Conservation (phyloP, 2,329 filamentous ascomycete species). For the Metarhizium anisopliae region DNA sequence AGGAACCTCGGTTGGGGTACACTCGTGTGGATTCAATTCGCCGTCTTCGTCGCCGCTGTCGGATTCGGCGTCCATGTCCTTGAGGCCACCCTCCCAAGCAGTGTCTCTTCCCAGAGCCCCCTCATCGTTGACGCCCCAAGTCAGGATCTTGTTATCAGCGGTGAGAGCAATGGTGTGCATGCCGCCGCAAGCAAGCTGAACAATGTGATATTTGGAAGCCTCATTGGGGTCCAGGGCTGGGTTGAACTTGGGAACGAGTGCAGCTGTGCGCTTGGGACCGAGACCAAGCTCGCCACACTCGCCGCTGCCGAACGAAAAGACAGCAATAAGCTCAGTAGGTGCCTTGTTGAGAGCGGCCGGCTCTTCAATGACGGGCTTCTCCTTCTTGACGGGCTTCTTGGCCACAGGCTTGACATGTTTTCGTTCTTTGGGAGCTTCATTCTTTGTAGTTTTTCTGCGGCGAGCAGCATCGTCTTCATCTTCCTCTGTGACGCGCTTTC, state of each 20-base stretch:
- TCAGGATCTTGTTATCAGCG: slow-evolving; percentile 70
- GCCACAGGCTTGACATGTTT: slow-evolving; percentile 2
- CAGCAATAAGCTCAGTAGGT: slow-evolving; percentile 55
- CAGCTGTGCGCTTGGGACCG: slow-evolving; percentile 43
- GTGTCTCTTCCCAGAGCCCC: slow-evolving; percentile 72
- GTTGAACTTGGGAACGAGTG: slow-evolving; percentile 33
- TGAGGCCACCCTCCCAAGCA: slow-evolving; percentile 53
- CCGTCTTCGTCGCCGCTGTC: slow-evolving; percentile 53
- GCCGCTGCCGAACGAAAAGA: slow-evolving; percentile 76
- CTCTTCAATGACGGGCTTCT: slow-evolving; percentile 24
- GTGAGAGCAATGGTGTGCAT: slow-evolving; percentile 77
- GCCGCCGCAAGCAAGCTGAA: slow-evolving; percentile 68
- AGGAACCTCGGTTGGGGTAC: slow-evolving; percentile 54
- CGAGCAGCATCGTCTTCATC: slow-evolving; percentile 3
- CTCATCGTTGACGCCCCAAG: slow-evolving; percentile 84
- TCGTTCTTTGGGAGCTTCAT: slow-evolving; percentile 1
- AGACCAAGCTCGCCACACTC: slow-evolving; percentile 75
- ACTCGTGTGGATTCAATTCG: slow-evolving; percentile 63
- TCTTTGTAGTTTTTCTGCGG: slow-evolving; percentile 5
- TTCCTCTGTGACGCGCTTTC: slow-evolving; percentile 7
- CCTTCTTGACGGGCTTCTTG: slow-evolving; percentile 2
- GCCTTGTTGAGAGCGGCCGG: slow-evolving; percentile 15
- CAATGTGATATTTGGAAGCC: slow-evolving; percentile 52
- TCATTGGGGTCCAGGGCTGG: slow-evolving; percentile 69
- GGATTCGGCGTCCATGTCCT: slow-evolving; percentile 40